Conservation (phyloP, 2,329 filamentous ascomycete species). For the Berkeleyomyces rouxiae region DNA sequence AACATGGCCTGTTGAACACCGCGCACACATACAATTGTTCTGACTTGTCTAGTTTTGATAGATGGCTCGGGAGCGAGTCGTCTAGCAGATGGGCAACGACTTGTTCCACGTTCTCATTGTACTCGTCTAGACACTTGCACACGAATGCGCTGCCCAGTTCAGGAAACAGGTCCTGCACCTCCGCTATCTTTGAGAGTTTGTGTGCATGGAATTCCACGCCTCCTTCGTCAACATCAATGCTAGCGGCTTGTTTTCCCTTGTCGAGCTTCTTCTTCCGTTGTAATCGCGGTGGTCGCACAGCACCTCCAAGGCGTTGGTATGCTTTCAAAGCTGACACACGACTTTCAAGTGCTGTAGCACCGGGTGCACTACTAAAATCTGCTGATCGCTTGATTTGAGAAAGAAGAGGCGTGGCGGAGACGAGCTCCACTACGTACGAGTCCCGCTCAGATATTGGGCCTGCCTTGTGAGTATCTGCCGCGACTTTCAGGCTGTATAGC, state of each 20-base stretch:
- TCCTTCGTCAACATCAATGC: conserved; percentile 23
- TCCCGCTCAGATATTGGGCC: conserved; percentile 41
- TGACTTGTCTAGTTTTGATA: conserved; percentile 45
- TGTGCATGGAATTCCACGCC: conserved; percentile 51
- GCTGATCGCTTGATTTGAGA: conserved; percentile 38
- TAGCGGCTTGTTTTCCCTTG: conserved; percentile 45
- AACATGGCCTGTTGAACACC: background rate
- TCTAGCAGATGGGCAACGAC: conserved; percentile 72
- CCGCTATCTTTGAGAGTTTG: conserved; percentile 66
- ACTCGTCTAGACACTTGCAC: conserved; percentile 62
- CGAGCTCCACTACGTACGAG: conserved; percentile 64
- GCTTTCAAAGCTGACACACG: background rate
- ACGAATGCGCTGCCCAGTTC: conserved; percentile 73
- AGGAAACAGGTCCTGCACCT: conserved; percentile 88
- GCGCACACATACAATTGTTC: conserved; percentile 36
- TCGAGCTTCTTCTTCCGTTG: conserved; percentile 34
- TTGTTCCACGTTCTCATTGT: conserved; percentile 58
- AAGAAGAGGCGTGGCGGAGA: conserved; percentile 64
- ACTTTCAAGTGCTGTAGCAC: conserved; percentile 18
- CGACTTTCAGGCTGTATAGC: conserved; percentile 61
- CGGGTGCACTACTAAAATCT: conserved; percentile 32
- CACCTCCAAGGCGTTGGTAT: background rate
- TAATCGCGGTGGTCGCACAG: background rate
- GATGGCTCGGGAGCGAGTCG: conserved; percentile 51
- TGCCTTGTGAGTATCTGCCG: conserved; percentile 45